Evolutionary conservation across 345 rosid genomes (phyloP).

Genomic region (Arabidopsis suecica): DNA sequence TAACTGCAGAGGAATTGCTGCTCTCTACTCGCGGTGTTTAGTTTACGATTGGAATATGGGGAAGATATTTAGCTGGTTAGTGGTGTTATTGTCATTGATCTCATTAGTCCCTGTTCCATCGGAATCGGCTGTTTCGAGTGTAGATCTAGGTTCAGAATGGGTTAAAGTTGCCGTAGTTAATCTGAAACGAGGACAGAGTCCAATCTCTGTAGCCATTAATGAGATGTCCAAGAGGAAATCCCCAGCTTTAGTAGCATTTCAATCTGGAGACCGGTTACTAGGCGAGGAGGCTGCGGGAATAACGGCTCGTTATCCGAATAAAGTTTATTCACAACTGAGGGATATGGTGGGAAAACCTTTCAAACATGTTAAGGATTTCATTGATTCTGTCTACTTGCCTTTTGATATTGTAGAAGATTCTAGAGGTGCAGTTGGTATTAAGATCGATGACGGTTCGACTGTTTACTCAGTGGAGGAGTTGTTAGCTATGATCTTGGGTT

Average conservation of each 20-base stretch:
- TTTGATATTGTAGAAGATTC: conserved; percentile 74
- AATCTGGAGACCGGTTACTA: conserved; percentile 67
- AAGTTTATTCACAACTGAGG: conserved; percentile 77
- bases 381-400: conserved; percentile 77
- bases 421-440: conserved; percentile 72
- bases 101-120: conserved; percentile 48
- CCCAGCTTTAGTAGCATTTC: conserved; percentile 88
- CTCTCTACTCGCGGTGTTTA: conserved; percentile 20
- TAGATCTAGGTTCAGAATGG: conserved; percentile 99
- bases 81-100: conserved; percentile 46
- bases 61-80: conserved; percentile 46
- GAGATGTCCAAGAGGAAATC: conserved; percentile 99
- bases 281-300: conserved; percentile 97
- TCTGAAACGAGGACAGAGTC: conserved; percentile 84
- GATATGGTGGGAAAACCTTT: conserved; percentile 89
- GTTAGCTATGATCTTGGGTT: conserved; percentile 83
- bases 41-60: conserved; percentile 44
- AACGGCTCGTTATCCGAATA: conserved; percentile 82
- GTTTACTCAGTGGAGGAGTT: conserved; percentile 80
- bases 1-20: conserved; percentile 23
- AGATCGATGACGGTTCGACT: conserved; percentile 55
- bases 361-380: conserved; percentile 56
- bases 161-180: conserved; percentile 90
- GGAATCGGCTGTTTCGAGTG: conserved; percentile 81
- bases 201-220: conserved; percentile 89